phyloP scores from a whole-genome alignment of 2,329 filamentous ascomycete genomes.

The Rhinocladiella similis region DNA sequence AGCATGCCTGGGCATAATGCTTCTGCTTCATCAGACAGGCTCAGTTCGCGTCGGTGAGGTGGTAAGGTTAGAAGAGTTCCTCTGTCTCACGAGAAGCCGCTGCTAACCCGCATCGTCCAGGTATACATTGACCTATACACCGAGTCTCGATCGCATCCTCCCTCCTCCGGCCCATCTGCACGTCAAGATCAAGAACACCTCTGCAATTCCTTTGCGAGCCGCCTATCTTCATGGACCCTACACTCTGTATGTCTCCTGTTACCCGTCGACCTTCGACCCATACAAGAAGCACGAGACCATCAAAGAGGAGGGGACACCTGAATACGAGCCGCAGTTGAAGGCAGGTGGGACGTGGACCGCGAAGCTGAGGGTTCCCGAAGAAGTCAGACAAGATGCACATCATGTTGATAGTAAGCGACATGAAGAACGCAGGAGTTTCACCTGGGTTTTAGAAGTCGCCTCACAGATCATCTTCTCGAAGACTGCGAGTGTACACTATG shows the following conservation, averaged over 20 bases:
- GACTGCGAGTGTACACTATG: slow-evolving; percentile 83
- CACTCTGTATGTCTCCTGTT: slow-evolving; percentile 77
- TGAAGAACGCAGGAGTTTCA: slow-evolving; percentile 58
- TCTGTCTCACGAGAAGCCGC: background rate
- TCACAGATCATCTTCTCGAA: slow-evolving; percentile 94
- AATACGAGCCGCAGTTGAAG: slow-evolving; percentile 96
- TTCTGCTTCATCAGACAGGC: slow-evolving; percentile 87
- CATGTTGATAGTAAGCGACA: slow-evolving; percentile 2
- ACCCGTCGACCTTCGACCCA: slow-evolving; percentile 79
- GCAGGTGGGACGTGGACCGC: slow-evolving; percentile 86
- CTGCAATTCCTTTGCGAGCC: slow-evolving; percentile 83
- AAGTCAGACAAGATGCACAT: slow-evolving; percentile 55
- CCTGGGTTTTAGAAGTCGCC: slow-evolving; percentile 87
- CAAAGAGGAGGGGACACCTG: slow-evolving; percentile 72
- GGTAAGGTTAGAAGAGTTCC: slow-evolving; percentile 63
- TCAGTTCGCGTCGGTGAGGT: slow-evolving; percentile 93
- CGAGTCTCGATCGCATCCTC: slow-evolving; percentile 82
- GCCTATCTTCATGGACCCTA: slow-evolving; percentile 97
- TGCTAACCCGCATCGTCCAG: slow-evolving; percentile 35
- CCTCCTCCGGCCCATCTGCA: slow-evolving; percentile 79
- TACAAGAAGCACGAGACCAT: slow-evolving; percentile 73
- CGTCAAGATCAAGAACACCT: slow-evolving; percentile 89
- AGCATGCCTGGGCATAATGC: slow-evolving; percentile 57
- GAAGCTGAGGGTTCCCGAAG: slow-evolving; percentile 75
- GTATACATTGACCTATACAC: slow-evolving; percentile 87